Conservation (phyloP, 2,329 filamentous ascomycete genomes). For the Paecilomyces formosus region DNA sequence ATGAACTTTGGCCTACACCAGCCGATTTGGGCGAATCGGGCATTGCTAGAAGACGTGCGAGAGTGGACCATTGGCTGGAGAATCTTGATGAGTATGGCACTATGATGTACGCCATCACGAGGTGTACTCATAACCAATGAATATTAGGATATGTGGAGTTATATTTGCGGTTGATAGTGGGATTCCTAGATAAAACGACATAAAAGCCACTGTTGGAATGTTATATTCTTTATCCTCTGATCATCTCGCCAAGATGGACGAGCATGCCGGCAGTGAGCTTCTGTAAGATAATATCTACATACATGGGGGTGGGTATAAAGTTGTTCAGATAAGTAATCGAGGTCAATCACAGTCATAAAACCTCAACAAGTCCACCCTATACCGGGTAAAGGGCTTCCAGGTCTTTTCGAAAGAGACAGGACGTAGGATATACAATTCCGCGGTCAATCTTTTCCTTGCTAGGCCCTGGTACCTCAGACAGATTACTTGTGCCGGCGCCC, state of each 20-base stretch:
- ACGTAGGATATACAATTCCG: conserved; percentile 9
- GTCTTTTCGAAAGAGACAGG: conserved; percentile 15
- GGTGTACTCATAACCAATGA: conserved; percentile 34
- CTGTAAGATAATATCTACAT: not conserved
- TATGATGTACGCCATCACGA: conserved; percentile 45
- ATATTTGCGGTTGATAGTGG: no score
- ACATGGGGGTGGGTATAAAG: not conserved
- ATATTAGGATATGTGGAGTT: not conserved
- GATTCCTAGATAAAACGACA: not conserved
- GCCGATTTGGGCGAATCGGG: conserved; percentile 19
- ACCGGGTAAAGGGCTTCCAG: conserved; percentile 11
- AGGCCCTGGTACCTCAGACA: conserved; percentile 11
- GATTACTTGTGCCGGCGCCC: not conserved
- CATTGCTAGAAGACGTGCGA: conserved; percentile 21
- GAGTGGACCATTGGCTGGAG: conserved; percentile 45
- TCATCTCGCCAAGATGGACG: not conserved
- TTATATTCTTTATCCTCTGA: not conserved
- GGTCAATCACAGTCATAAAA: not conserved
- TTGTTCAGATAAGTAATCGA: not conserved
- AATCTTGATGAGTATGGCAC: conserved; percentile 46
- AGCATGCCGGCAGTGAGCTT: not conserved
- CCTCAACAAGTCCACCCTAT: conserved; percentile 5
- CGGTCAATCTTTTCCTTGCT: conserved; percentile 11
- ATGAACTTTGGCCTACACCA: conserved; percentile 45
- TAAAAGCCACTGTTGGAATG: not conserved